These are phyloP conservation scores for Candida cerambycidarum DNA, from an alignment of 805 yeast genomes.

Conservation along the genomic window DNA sequence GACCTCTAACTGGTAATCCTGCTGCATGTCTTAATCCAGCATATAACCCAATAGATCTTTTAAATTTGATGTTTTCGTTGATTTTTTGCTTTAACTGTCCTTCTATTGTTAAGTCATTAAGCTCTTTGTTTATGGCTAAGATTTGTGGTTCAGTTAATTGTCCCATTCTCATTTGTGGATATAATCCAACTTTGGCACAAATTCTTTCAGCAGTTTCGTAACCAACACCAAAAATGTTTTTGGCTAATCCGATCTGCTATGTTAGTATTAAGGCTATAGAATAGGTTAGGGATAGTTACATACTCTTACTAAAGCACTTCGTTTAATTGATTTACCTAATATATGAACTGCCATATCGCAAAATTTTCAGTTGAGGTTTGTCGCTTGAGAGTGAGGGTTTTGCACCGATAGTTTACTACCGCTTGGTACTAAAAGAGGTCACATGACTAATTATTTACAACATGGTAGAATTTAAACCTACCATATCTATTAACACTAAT, in stretches of 20 bases:
- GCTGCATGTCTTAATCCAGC: slow-evolving; percentile 87
- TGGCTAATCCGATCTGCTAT: slow-evolving; percentile 60
- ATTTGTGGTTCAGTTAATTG: slow-evolving; percentile 87
- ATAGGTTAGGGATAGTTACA: no score
- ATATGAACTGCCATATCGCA: slow-evolving; percentile 43
- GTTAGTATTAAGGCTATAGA: slow-evolving; percentile 18
- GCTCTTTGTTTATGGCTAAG: slow-evolving; percentile 82
- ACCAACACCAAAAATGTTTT: slow-evolving; percentile 89
- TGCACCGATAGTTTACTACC: no score
- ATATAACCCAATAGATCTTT: slow-evolving; percentile 79
- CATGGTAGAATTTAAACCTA: no score
- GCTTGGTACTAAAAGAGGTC: no score
- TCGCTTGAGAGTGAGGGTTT: neutral
- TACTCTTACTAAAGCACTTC: slow-evolving; percentile 39
- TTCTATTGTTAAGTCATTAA: slow-evolving; percentile 80
- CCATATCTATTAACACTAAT: no score
- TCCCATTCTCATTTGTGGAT: slow-evolving; percentile 92
- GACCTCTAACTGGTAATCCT: slow-evolving; percentile 72
- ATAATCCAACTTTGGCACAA: slow-evolving; percentile 86
- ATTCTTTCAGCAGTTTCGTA: slow-evolving; percentile 64
- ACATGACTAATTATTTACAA: no score
- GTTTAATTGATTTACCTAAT: slow-evolving; percentile 45
- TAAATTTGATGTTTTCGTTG: slow-evolving; percentile 73
- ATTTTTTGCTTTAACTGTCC: slow-evolving; percentile 73
- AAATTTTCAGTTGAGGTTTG: slow-evolving; percentile 6